Base-by-base conservation (phyloP, 1,139 yeast genomes). In the Hyphopichia khmerensis region DNA sequence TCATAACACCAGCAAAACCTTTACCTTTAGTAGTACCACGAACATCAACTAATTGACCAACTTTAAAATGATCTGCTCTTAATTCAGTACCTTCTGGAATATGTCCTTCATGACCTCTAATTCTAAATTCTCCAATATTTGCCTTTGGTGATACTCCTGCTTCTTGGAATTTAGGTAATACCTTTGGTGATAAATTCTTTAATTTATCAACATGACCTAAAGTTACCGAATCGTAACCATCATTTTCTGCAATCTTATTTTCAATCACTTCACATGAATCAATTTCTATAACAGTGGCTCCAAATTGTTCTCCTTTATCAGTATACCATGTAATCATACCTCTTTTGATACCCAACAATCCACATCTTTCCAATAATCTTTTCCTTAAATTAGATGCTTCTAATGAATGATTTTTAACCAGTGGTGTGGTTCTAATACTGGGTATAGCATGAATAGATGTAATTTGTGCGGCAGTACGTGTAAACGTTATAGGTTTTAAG, bases 1-100 rank as follows among this genome's bases (percentile, higher is more conserved):
- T 93, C 96, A 93, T 93, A 17, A 93, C 99, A 80, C 99, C 99
- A 17, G 93, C 90, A 64, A 89, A 89, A 14, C 99, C 99, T 67
- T 95, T 93, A 69, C 99, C 99, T 64, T 90, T 93, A 39, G 95
- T 76, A 17, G 78, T 75, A 13, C 91, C 86, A 57, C 82, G 77
- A 40, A 88, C 71, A 60, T 93, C 99, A 23, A 93, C 93, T 48
- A 72, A 77, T 62, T 89, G 95, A 21, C 98, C 99, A 16, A 73
- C 76, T 43, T 81, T 77, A 62, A 93, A 91, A 64, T 85, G 93
- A 56, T 88, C 90, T 1, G 97, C 96, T 45, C 72, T 79, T 43
- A 93, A 66, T 53, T 83, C 82, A 3, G 93, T 82, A 3, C 98
- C 98, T 8, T 84, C 67, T 11, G 91, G 87, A 40, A 88, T 65